Base-by-base conservation (phyloP, 768 basidiomycete genomes). In the Lentinula raphanica region DNA sequence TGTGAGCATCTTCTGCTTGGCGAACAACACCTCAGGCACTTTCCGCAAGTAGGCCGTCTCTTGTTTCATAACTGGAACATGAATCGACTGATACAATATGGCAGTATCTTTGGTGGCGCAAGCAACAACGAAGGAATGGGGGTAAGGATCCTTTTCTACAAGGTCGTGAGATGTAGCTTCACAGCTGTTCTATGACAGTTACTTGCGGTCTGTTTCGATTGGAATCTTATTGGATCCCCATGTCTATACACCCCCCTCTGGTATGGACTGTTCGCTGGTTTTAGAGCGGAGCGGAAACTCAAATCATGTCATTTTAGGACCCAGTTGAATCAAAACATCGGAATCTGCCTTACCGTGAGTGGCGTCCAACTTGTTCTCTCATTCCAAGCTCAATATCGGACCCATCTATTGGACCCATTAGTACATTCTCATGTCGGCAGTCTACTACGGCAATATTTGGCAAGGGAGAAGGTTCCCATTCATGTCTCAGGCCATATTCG, bases 111-210 rank as follows among this genome's bases (percentile, higher is more conserved):
- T 57, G 74, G 74, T 28, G 72, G 74, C 36, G 67, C 69, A 28
- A 64, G 65, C 49, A 71, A 70, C 59, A 74, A 74, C 65, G 74
- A 74, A 60, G 74, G 73, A 29, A 62, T 68, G 62, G 49, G 56
- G 38, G 53, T 59, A 44, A n/a, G 56, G 38, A 40, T 31, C 40
- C 31, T 28, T 38, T 42, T 19, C 25, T 36, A 25, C 21, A 38
- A 27, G 42, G 21, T 59, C 23, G 15, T 35, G 15, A 5, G 49
- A 6, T 8, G 7, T 15, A 9, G 15, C 56, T 38, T 39, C 35
- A 59, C 51, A 36, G 23, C 36, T 40, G 58, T 50, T 25, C 58
- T 58, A 59, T 29, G 56, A 57, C 60, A 58, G 66, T 59, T 70
- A 29, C 58, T 70, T 29, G 64, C 68, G 15, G 57, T 65, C 49